Conservation (phyloP, 495 filamentous ascomycete genomes). For the Rhypophila decipiens region DNA sequence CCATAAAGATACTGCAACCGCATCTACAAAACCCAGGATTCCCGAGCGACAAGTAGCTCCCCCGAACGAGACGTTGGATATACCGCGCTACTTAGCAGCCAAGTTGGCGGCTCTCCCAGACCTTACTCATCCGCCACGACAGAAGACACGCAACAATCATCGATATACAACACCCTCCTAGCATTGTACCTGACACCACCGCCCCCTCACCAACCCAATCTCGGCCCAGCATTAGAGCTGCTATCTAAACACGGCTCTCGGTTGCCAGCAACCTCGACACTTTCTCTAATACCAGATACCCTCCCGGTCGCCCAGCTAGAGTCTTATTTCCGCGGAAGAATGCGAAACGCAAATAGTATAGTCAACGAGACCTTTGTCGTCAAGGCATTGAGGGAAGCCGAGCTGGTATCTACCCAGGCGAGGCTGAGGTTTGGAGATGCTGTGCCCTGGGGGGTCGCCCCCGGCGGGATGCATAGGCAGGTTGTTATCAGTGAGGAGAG, state of each 20-base stretch:
- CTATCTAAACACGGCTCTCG: conserved; percentile 88
- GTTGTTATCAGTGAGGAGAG: conserved; percentile 80
- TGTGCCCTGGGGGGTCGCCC: conserved; percentile 43
- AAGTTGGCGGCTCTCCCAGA: too few species aligned
- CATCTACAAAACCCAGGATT: conserved; percentile 57
- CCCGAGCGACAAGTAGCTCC: conserved; percentile 28
- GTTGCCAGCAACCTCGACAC: conserved; percentile 75
- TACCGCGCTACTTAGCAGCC: too few species aligned
- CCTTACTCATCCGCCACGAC: too few species aligned
- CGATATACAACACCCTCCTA: conserved; percentile 86
- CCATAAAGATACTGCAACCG: conserved; percentile 75
- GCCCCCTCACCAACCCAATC: conserved; percentile 62
- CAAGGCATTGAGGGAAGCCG: conserved; percentile 63
- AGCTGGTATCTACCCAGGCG: conserved; percentile 65
- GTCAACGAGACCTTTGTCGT: conserved; percentile 75
- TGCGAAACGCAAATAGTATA: conserved; percentile 76
- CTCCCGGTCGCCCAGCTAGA: conserved; percentile 75
- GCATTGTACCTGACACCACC: conserved; percentile 86
- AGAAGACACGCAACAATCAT: conserved; percentile 53
- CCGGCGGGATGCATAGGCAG: conserved; percentile 57
- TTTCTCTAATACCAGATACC: conserved; percentile 75
- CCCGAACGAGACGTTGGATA: conserved; percentile 42
- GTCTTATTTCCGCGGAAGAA: conserved; percentile 85
- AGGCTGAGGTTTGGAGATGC: conserved; percentile 64
- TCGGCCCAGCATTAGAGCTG: conserved; percentile 74